A percentile compares a stretch with the other conserved stretches of the same genome.
Evolutionary conservation across 2,329 filamentous ascomycete genomes (phyloP).

Genomic region (Mariannaea sp.): DNA sequence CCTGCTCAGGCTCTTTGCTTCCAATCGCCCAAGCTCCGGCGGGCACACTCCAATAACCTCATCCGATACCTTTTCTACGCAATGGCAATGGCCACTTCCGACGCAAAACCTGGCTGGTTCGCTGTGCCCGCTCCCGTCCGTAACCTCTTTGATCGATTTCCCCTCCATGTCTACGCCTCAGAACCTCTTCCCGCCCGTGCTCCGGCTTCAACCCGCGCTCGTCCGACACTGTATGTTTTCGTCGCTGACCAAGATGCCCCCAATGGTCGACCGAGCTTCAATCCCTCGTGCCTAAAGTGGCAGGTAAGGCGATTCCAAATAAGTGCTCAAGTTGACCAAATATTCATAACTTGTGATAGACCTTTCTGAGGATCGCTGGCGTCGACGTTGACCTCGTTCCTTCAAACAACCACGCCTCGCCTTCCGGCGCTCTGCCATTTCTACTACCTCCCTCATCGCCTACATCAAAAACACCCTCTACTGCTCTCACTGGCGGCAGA

Average conservation of each 20-base stretch:
- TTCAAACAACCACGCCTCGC: slow-evolving; percentile 93
- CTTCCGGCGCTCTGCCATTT: slow-evolving; percentile 86
- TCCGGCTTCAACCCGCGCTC: slow-evolving; percentile 44
- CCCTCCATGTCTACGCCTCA: slow-evolving; percentile 73
- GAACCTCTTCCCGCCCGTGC: slow-evolving; percentile 74
- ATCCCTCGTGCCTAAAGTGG: slow-evolving; percentile 94
- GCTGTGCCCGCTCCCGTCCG: slow-evolving; percentile 76
- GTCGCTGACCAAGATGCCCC: slow-evolving; percentile 65
- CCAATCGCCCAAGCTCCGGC: not conserved
- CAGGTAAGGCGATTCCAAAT: slow-evolving; percentile 65
- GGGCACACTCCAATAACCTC: not conserved
- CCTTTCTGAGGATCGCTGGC: slow-evolving; percentile 78
- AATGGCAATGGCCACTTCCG: slow-evolving; percentile 26
- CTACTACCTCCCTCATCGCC: slow-evolving; percentile 62
- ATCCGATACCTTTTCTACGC: not conserved
- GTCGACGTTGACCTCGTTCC: slow-evolving; percentile 69
- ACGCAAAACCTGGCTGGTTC: slow-evolving; percentile 48
- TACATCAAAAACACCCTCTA: slow-evolving; percentile 53
- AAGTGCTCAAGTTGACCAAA: not conserved
- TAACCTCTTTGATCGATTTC: slow-evolving; percentile 82
- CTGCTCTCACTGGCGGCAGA: slow-evolving; percentile 58
- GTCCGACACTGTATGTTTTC: slow-evolving; percentile 77
- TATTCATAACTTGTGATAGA: slow-evolving; percentile 52
- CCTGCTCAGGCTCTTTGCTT: too few relatives aligned
- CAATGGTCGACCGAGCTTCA: slow-evolving; percentile 74